These are phyloP conservation scores for Backusella luteola DNA, from an alignment of 192 early-diverging fungal genomes.

Conservation along the genomic window DNA sequence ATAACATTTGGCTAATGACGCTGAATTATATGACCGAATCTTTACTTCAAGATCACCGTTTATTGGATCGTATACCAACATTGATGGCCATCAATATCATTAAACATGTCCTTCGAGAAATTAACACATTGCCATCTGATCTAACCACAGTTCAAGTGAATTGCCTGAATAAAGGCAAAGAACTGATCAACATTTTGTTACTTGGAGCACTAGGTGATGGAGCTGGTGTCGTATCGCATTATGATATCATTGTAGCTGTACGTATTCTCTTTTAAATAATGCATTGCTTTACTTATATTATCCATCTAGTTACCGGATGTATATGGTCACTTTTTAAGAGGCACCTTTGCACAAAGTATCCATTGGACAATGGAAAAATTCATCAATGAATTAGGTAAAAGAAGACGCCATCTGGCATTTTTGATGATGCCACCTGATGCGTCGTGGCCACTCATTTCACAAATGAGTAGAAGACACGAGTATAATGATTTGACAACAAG, in stretches of 20 bases:
- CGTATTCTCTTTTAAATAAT: not conserved
- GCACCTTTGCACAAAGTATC: conserved; percentile 43
- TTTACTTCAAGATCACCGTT: conserved; percentile 38
- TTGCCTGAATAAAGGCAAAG: conserved; percentile 48
- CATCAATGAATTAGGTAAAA: conserved; percentile 51
- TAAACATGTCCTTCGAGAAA: conserved; percentile 47
- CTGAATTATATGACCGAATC: conserved; percentile 43
- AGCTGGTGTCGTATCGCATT: conserved; percentile 47
- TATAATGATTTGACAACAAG: conserved; percentile 47
- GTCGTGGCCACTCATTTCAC: conserved; percentile 78
- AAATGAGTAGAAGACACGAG: conserved; percentile 56
- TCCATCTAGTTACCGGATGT: conserved; percentile 47
- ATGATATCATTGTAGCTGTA: conserved; percentile 57
- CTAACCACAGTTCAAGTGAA: conserved; percentile 40
- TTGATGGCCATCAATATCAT: conserved; percentile 47
- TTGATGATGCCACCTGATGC: conserved; percentile 68
- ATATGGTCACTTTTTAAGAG: conserved; percentile 48
- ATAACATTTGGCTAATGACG: conserved; percentile 47
- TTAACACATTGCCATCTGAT: conserved; percentile 44
- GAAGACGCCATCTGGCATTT: conserved; percentile 45
- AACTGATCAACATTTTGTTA: conserved; percentile 49
- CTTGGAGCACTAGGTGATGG: conserved; percentile 43
- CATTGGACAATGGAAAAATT: conserved; percentile 63
- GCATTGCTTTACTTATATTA: not conserved
- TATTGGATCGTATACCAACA: conserved; percentile 43